Conservation (phyloP, 257 asterid genomes). For the Gentiana straminea region DNA sequence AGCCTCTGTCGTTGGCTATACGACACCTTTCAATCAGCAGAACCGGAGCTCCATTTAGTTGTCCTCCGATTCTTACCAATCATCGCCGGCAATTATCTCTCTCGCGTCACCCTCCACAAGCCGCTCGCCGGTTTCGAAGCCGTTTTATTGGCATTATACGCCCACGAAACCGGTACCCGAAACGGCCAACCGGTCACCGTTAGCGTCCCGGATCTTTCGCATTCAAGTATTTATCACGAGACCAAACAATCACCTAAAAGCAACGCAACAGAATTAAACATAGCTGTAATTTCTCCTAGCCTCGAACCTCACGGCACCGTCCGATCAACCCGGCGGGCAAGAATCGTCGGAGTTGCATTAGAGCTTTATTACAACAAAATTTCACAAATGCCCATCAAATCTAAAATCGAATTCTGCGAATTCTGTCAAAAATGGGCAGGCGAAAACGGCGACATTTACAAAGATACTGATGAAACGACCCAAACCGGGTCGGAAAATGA, state of each 20-base stretch:
- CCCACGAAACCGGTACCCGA: slow-evolving; percentile 52
- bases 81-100: slow-evolving; percentile 67
- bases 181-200: slow-evolving; percentile 54
- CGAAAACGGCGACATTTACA: slow-evolving; percentile 2
- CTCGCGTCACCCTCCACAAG: slow-evolving; percentile 55
- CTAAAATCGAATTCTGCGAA: slow-evolving; percentile 68
- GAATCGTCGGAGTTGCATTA: slow-evolving; percentile 62
- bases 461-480: background rate
- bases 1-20: slow-evolving; percentile 90
- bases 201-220: slow-evolving; percentile 57
- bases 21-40: slow-evolving; percentile 79
- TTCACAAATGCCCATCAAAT: slow-evolving; percentile 40
- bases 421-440: slow-evolving; percentile 63
- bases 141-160: slow-evolving; percentile 66
- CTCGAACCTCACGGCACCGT: slow-evolving; percentile 65
- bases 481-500: background rate
- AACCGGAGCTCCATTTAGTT: slow-evolving; percentile 61
- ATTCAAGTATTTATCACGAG: slow-evolving; percentile 74
- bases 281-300: slow-evolving; percentile 47
- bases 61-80: slow-evolving; percentile 76
- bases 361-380: slow-evolving; percentile 47
- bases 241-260: slow-evolving; percentile 30
- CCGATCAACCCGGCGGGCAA: slow-evolving; percentile 49
- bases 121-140: slow-evolving; percentile 84
- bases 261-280: slow-evolving; percentile 49